Evolutionary conservation across 2,329 filamentous ascomycete species (phyloP).

Genomic region (Phaeosphaeriaceae sp.): DNA sequence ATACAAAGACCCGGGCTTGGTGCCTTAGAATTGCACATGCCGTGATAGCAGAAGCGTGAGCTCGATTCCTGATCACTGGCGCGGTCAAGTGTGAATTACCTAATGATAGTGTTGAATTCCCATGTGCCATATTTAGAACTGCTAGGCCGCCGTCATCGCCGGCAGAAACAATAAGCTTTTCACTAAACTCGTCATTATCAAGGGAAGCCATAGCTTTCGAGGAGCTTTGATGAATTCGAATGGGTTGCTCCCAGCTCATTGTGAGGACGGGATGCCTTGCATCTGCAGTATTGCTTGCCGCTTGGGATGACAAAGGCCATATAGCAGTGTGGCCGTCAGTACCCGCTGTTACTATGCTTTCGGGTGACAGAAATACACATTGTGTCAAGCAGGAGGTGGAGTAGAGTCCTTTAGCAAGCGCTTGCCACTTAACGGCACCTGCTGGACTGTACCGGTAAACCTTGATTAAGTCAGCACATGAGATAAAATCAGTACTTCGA

Average conservation of each 20-base stretch:
- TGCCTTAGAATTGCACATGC: constrained; percentile 52
- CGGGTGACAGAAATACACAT: constrained; percentile 48
- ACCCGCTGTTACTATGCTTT: constrained; percentile 68
- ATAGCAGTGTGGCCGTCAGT: constrained; percentile 80
- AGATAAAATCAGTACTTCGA: constrained; percentile 1
- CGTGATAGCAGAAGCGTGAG: constrained; percentile 77
- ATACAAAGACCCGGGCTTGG: constrained; percentile 20
- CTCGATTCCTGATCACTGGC: constrained; percentile 58
- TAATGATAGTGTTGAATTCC: constrained; percentile 27
- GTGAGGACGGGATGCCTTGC: constrained; percentile 29
- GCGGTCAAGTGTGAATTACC: constrained; percentile 13
- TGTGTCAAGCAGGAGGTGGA: constrained; percentile 73
- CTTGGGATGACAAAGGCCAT: constrained; percentile 55
- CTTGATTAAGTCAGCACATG: constrained; percentile 35
- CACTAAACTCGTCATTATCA: constrained; percentile 35
- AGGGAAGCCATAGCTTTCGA: constrained; percentile 65
- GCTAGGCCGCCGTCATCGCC: constrained; percentile 88
- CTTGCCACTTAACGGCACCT: constrained; percentile 38
- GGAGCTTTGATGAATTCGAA: constrained; percentile 74
- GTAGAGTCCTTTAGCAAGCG: constrained; percentile 51
- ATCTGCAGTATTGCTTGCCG: constrained; percentile 10
- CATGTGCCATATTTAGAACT: constrained; percentile 37
- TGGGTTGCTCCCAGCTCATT: constrained; percentile 30
- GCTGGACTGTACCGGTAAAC: constrained; percentile 51
- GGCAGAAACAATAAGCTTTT: constrained; percentile 69